phyloP scores from a whole-genome alignment of 2,329 filamentous ascomycete genomes.

The Neopestalotiopsis sp. region DNA sequence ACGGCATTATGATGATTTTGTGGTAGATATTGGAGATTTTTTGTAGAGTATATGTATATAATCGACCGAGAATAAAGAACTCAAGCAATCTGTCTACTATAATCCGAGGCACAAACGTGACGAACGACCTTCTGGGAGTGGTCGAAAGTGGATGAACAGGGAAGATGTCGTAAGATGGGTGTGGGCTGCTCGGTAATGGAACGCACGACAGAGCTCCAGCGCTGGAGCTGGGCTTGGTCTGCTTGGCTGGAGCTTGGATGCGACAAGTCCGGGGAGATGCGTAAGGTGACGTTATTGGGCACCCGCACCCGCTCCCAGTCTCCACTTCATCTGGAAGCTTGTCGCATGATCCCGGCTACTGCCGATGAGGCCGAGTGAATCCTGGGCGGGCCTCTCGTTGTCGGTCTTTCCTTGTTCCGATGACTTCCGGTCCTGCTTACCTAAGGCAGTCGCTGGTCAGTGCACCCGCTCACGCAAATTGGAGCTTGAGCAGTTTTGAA shows the following conservation, averaged over 20 bases:
- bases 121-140: not conserved
- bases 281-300: conserved; percentile 13
- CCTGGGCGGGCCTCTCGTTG: not conserved
- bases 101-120: not conserved
- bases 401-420: conserved; percentile 17
- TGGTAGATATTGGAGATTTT: not conserved
- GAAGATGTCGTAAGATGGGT: conserved; percentile 1
- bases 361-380: conserved; percentile 2
- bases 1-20: conserved; percentile 29
- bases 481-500: conserved; percentile 37
- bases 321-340: not conserved
- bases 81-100: not conserved
- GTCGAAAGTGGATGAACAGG: not conserved
- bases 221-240: not conserved
- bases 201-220: conserved; percentile 6
- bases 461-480: conserved; percentile 22
- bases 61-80: not conserved
- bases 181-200: conserved; percentile 1
- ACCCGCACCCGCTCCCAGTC: conserved; percentile 1
- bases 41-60: not conserved
- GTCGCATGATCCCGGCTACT: conserved; percentile 6
- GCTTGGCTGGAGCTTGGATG: not conserved
- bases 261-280: conserved; percentile 8
- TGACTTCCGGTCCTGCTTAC: not conserved
- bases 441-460: conserved; percentile 15